A percentile compares a stretch with the other conserved stretches of the same genome.
phyloP scores from a whole-genome alignment of 1,284 basidiomycete genomes.

The Agroathelia rolfsii region DNA sequence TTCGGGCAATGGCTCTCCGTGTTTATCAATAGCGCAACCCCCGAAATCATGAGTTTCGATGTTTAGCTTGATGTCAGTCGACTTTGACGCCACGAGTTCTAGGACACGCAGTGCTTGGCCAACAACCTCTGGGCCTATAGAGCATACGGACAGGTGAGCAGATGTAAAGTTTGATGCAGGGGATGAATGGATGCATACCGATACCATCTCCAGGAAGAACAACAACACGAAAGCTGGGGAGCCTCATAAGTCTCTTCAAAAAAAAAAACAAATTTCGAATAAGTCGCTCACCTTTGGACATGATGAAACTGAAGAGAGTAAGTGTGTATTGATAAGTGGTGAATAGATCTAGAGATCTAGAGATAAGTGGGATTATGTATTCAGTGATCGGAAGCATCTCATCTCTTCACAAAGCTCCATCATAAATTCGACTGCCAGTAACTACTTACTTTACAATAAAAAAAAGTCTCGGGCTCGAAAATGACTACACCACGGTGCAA shows the following conservation, averaged over 20 bases:
- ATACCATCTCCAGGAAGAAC: constrained; percentile 96
- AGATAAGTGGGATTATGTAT: too few relatives aligned
- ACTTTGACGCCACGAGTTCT: constrained; percentile 58
- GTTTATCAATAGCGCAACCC: constrained; percentile 85
- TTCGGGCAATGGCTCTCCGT: constrained; percentile 78
- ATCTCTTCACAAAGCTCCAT: too few relatives aligned
- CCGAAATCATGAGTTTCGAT: constrained; percentile 82
- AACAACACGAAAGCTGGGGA: constrained; percentile 69
- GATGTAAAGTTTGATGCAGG: constrained; percentile 8
- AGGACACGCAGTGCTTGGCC: constrained; percentile 85
- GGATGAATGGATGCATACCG: constrained; percentile 38
- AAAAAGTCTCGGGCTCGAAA: too few relatives aligned
- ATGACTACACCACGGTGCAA: constrained; percentile 45
- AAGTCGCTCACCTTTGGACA: too few relatives aligned
- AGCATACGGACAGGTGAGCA: constrained; percentile 3
- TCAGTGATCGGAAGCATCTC: too few relatives aligned
- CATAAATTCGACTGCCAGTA: too few relatives aligned
- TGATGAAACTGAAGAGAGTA: constrained; percentile 16
- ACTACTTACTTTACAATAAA: too few relatives aligned
- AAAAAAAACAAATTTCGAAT: too few relatives aligned
- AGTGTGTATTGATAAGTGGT: too few relatives aligned
- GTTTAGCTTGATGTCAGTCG: constrained; percentile 58
- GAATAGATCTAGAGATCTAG: too few relatives aligned
- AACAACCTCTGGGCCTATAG: constrained; percentile 85
- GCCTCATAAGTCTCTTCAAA: too few relatives aligned